A percentile compares a stretch with the other conserved stretches of the same genome.
Conservation (phyloP, 2,329 filamentous ascomycete species). For the Paraphaeosphaeria sporulosa region DNA sequence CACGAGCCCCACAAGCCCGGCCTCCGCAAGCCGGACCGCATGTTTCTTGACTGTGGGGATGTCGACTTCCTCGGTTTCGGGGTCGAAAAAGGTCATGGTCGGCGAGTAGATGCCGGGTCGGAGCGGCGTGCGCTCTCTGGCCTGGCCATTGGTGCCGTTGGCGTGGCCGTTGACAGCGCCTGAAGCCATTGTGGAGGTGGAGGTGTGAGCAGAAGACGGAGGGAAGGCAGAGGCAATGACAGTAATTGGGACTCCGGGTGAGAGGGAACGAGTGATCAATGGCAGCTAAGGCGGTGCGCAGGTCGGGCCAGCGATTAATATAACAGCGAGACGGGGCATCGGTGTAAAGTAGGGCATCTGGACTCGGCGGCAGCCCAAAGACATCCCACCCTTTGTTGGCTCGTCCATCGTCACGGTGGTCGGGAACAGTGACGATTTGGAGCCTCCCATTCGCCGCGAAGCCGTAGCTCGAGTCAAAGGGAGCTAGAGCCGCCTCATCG, state of each 20-base stretch:
- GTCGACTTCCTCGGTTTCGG: conserved; percentile 84
- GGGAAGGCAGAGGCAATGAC: conserved; percentile 13
- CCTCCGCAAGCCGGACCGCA: conserved; percentile 77
- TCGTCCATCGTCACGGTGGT: conserved; percentile 33
- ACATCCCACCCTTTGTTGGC: conserved; percentile 39
- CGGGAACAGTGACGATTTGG: conserved; percentile 29
- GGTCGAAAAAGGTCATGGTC: conserved; percentile 89
- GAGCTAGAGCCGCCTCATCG: conserved; percentile 32
- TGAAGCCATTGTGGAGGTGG: conserved; percentile 22
- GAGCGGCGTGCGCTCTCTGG: conserved; percentile 62
- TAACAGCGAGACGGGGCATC: conserved; percentile 43
- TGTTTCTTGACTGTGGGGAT: conserved; percentile 81
- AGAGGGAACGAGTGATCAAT: conserved; percentile 26
- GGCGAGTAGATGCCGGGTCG: conserved; percentile 87
- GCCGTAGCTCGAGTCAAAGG: conserved; percentile 24
- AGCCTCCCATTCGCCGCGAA: conserved; percentile 37
- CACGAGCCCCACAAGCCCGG: conserved; percentile 81
- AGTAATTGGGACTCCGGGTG: conserved; percentile 16
- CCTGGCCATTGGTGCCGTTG: conserved; percentile 46
- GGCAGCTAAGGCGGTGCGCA: conserved; percentile 26
- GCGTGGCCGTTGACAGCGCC: conserved; percentile 39
- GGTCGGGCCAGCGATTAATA: conserved; percentile 49
- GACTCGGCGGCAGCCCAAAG: conserved; percentile 41
- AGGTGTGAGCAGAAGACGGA: conserved; percentile 9
- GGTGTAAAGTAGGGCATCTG: conserved; percentile 39